These are phyloP conservation scores for Leccinum rimulosum DNA, from an alignment of 768 basidiomycete genomes.

Conservation along the genomic window DNA sequence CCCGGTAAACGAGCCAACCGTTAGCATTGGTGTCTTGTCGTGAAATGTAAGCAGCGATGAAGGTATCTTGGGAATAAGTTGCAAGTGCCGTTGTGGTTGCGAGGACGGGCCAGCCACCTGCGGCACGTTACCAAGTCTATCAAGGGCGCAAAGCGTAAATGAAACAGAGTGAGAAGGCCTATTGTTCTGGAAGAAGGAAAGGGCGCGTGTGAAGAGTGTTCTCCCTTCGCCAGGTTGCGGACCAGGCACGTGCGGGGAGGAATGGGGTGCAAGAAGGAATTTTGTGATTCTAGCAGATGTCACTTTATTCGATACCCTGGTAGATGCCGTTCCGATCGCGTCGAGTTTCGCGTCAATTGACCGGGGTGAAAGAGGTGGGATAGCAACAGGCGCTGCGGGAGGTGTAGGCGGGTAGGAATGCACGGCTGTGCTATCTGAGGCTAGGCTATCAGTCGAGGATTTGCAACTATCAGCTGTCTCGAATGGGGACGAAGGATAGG, in stretches of 20 bases:
- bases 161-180: constrained; percentile 60
- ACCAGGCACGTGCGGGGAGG: constrained; percentile 34
- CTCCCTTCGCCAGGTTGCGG: constrained; percentile 28
- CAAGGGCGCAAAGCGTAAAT: constrained; percentile 46
- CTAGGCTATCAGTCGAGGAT: constrained; percentile 27
- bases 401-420: constrained; percentile 65
- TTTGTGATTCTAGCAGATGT: constrained; percentile 37
- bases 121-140: constrained; percentile 15
- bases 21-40: constrained; percentile 68
- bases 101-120: constrained; percentile 21
- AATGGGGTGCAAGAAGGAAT: constrained; percentile 52
- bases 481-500: constrained; percentile 21
- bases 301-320: background rate
- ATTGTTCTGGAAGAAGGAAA: constrained; percentile 46
- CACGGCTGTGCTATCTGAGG: constrained; percentile 32
- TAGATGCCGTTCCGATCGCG: constrained; percentile 8
- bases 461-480: constrained; percentile 9
- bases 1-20: constrained; percentile 56
- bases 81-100: constrained; percentile 24
- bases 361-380: constrained; percentile 36
- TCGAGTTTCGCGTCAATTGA: constrained; percentile 31
- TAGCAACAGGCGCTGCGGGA: constrained; percentile 30
- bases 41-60: constrained; percentile 62
- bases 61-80: constrained; percentile 29
- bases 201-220: constrained; percentile 50